Percentiles rank a stretch among this genome's conserved stretches.
These are phyloP conservation scores for Actinomortierella ambigua DNA, from an alignment of 371 early-diverging fungal genomes.

Conservation along the genomic window DNA sequence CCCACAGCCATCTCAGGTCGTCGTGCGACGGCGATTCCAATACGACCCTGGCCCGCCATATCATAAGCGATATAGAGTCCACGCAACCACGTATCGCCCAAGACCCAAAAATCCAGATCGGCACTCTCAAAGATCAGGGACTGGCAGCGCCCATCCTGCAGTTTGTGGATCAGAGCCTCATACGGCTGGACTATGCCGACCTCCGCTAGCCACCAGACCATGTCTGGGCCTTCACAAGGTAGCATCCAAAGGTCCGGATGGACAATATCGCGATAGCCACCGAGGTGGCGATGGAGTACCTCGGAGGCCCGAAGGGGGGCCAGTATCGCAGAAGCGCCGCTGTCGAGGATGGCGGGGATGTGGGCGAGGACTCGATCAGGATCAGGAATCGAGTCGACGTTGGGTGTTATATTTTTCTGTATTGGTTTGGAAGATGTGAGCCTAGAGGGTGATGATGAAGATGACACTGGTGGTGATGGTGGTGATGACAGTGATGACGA, in stretches of 20 bases:
- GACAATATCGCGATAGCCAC: conserved; percentile 15
- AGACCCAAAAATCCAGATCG: conserved; percentile 20
- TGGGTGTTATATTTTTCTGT: background rate
- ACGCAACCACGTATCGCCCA: conserved; percentile 29
- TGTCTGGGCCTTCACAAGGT: conserved; percentile 25
- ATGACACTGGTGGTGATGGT: too few relatives aligned
- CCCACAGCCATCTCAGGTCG: too few relatives aligned
- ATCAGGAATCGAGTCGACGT: background rate
- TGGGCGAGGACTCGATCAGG: conserved; percentile 11
- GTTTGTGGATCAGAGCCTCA: conserved; percentile 13
- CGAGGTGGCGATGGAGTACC: conserved; percentile 15
- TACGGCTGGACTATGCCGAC: conserved; percentile 23
- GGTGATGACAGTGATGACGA: background rate
- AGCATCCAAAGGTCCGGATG: conserved; percentile 20
- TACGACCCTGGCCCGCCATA: conserved; percentile 16
- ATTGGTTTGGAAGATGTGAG: conserved; percentile 6
- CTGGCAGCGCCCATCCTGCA: conserved; percentile 28
- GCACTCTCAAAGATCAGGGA: conserved; percentile 25
- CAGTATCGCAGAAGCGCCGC: conserved; percentile 23
- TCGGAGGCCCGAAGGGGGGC: conserved; percentile 24
- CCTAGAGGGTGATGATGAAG: conserved; percentile 1
- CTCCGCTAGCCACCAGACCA: conserved; percentile 33
- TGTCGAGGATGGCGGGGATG: conserved; percentile 23
- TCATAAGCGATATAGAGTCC: conserved; percentile 35
- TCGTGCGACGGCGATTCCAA: conserved; percentile 23